These are phyloP conservation scores for Ustilago loliicola DNA, from an alignment of 1,284 basidiomycete genomes.

Conservation along the genomic window DNA sequence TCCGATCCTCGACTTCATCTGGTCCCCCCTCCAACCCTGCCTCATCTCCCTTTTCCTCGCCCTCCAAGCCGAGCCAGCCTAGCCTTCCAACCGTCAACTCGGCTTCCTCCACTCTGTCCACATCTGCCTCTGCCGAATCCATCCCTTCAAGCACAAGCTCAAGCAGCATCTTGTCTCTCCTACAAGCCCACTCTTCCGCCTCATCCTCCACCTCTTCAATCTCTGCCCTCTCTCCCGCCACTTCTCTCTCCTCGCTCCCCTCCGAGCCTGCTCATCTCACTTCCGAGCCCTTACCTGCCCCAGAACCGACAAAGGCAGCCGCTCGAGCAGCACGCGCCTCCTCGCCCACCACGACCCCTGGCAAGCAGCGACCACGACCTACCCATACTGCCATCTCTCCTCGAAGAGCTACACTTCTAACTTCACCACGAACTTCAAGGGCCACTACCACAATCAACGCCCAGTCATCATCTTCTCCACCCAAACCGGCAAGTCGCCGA, in stretches of 20 bases:
- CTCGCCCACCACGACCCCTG: constrained; percentile 5
- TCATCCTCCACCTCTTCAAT: constrained; percentile 20
- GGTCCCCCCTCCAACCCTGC: neutral
- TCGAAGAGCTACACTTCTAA: constrained; percentile 20
- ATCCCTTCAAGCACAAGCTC: constrained; percentile 22
- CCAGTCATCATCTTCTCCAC: constrained; percentile 11
- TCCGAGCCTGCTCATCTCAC: constrained; percentile 21
- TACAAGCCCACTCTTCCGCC: constrained; percentile 37
- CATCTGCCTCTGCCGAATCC: constrained; percentile 16
- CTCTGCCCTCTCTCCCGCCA: constrained; percentile 22
- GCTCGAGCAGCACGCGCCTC: constrained; percentile 9
- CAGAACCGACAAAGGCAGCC: constrained; percentile 22
- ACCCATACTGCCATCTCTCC: neutral
- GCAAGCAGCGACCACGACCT: constrained; percentile 11
- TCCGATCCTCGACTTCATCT: constrained; percentile 43
- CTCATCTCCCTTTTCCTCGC: constrained; percentile 12
- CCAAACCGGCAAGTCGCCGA: constrained; percentile 23
- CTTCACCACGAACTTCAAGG: constrained; percentile 27
- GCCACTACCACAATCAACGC: constrained; percentile 25
- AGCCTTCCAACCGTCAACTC: constrained; percentile 18
- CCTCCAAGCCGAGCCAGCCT: constrained; percentile 12
- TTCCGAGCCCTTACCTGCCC: constrained; percentile 5
- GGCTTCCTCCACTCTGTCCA: constrained; percentile 17
- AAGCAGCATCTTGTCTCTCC: constrained; percentile 38
- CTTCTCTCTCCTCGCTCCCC: constrained; percentile 17